phyloP scores from a whole-genome alignment of 495 filamentous ascomycete genomes.

The Talaromyces stipitatus region DNA sequence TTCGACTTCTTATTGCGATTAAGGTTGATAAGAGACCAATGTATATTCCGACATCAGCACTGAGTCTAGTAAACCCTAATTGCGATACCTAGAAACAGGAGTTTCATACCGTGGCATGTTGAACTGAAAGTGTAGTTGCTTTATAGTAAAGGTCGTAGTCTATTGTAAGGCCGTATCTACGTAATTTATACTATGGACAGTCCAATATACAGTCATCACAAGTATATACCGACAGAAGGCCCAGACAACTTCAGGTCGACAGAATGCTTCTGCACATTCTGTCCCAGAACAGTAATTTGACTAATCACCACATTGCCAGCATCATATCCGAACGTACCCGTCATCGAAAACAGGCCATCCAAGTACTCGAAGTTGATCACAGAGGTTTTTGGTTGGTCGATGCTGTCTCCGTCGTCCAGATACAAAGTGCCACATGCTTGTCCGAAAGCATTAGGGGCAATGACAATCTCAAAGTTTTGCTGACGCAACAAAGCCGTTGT shows the following conservation, averaged over 20 bases:
- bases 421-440: constrained; percentile 48
- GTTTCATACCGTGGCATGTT: too few relatives aligned
- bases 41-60: too few relatives aligned
- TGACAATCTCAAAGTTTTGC: constrained; percentile 60
- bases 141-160: too few relatives aligned
- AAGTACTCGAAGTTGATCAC: constrained; percentile 47
- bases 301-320: constrained; percentile 40
- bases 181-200: background rate
- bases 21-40: too few relatives aligned
- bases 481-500: constrained; percentile 63
- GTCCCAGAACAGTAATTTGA: constrained; percentile 49
- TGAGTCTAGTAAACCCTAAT: too few relatives aligned
- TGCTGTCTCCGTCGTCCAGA: constrained; percentile 53
- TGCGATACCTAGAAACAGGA: too few relatives aligned
- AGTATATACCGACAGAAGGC: background rate
- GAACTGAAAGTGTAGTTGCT: too few relatives aligned
- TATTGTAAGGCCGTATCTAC: too few relatives aligned
- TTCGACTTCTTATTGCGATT: too few relatives aligned
- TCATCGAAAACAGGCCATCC: constrained; percentile 38
- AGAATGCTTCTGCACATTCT: constrained; percentile 9
- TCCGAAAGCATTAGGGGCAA: constrained; percentile 50
- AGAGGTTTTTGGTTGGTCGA: constrained; percentile 41
- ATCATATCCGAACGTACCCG: constrained; percentile 46
- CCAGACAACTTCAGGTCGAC: background rate
- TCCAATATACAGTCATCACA: background rate